Evolutionary conservation across 148 eudicot species (phyloP).

Genomic region (Pharnaceum exiguum): DNA sequence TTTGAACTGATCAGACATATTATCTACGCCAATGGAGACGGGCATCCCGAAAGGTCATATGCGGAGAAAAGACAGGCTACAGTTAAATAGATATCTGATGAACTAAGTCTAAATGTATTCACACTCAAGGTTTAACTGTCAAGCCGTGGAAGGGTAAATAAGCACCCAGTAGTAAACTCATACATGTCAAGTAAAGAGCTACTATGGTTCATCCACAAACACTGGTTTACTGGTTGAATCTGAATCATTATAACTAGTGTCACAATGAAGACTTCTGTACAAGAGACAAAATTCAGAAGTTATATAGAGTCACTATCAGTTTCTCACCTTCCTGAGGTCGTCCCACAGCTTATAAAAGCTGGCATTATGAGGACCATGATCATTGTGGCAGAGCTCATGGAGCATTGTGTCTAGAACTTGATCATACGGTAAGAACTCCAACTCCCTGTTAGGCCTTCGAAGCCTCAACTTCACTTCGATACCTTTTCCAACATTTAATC

Average conservation of each 20-base stretch:
- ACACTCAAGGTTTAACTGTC: no score
- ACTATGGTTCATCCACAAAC: no score
- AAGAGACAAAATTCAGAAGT: not conserved
- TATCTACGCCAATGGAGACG: no score
- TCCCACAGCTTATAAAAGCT: slow-evolving; percentile 96
- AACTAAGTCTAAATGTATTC: no score
- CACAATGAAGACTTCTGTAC: not conserved
- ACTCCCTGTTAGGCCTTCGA: slow-evolving; percentile 67
- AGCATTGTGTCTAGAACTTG: slow-evolving; percentile 90
- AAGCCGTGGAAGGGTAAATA: no score
- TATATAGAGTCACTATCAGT: not conserved
- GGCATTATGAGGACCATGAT: slow-evolving; percentile 85
- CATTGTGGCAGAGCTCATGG: slow-evolving; percentile 92
- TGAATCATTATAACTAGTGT: not conserved
- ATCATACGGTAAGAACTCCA: slow-evolving; percentile 63
- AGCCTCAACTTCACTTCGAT: slow-evolving; percentile 79
- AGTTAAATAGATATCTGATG: no score
- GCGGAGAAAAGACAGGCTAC: no score
- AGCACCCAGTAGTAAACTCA: no score
- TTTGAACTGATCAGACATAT: no score
- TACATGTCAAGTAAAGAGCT: no score
- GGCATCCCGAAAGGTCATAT: no score
- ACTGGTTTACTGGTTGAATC: no score
- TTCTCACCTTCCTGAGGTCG: slow-evolving; percentile 91
- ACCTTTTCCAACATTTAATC: slow-evolving; percentile 78